phyloP scores from a whole-genome alignment of 176 grass and related monocot species.

The Avena atlantica region DNA sequence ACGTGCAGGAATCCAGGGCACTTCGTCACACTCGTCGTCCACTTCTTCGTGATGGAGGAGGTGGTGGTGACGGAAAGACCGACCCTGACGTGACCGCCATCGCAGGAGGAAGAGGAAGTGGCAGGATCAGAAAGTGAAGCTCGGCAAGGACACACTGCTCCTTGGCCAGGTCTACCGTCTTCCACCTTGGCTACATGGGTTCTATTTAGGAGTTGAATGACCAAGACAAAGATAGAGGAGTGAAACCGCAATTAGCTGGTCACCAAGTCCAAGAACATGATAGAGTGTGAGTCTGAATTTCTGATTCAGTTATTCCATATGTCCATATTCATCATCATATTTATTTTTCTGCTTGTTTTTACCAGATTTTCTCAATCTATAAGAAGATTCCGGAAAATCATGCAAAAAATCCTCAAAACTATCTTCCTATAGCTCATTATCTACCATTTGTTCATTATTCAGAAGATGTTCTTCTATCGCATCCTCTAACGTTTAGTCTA shows the following conservation, averaged over 20 bases:
- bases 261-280: constrained; percentile 87
- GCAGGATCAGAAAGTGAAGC: constrained; percentile 75
- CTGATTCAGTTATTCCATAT: not conserved
- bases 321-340: not conserved
- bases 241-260: constrained; percentile 85
- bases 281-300: constrained; percentile 71
- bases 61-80: no score
- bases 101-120: not conserved
- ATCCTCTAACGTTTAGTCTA: no score
- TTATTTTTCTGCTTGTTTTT: no score
- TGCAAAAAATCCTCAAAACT: no score
- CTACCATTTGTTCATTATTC: no score
- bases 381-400: no score
- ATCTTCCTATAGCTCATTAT: no score
- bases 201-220: constrained; percentile 71
- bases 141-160: constrained; percentile 65
- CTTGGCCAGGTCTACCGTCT: constrained; percentile 91
- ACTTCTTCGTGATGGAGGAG: constrained; percentile 12
- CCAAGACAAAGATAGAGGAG: constrained; percentile 65
- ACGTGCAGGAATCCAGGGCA: constrained; percentile 75
- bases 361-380: no score
- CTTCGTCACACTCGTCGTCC: constrained; percentile 58
- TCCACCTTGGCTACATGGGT: not conserved
- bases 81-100: not conserved
- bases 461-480: no score